phyloP scores from a whole-genome alignment of 2,329 filamentous ascomycete species.

The Acephala macrosclerotiorum region DNA sequence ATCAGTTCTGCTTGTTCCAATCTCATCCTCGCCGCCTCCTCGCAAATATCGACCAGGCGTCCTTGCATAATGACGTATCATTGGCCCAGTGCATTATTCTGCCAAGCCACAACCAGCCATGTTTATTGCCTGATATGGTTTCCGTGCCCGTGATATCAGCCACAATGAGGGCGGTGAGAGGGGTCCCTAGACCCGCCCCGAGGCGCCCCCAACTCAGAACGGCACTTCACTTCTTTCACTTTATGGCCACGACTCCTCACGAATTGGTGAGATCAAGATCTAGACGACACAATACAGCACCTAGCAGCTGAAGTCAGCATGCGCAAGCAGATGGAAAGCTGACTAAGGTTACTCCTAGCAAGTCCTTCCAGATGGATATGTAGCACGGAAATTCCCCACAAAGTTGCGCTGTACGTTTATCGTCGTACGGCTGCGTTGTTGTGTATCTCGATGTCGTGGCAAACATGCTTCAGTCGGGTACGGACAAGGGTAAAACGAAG shows the following conservation, averaged over 20 bases:
- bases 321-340: neutral
- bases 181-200: neutral
- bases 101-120: neutral
- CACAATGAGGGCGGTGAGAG: neutral
- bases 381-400: neutral
- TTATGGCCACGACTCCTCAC: neutral
- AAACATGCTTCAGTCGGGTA: conserved; percentile 9
- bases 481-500: conserved; percentile 2
- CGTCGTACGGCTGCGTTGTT: neutral
- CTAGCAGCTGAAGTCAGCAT: conserved; percentile 9
- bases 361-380: neutral
- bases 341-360: neutral
- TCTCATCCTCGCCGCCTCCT: neutral
- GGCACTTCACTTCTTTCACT: neutral
- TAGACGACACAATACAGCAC: too few relatives aligned
- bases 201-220: neutral
- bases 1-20: neutral
- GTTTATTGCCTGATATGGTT: too few relatives aligned
- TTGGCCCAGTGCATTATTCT: neutral
- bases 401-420: neutral
- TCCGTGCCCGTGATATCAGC: neutral
- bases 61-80: conserved; percentile 4
- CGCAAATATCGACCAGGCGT: neutral
- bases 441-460: conserved; percentile 12
- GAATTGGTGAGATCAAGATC: neutral